Evolutionary conservation across 2,329 filamentous ascomycete species (phyloP).

Genomic region (Magnaporthiopsis rhizophila): DNA sequence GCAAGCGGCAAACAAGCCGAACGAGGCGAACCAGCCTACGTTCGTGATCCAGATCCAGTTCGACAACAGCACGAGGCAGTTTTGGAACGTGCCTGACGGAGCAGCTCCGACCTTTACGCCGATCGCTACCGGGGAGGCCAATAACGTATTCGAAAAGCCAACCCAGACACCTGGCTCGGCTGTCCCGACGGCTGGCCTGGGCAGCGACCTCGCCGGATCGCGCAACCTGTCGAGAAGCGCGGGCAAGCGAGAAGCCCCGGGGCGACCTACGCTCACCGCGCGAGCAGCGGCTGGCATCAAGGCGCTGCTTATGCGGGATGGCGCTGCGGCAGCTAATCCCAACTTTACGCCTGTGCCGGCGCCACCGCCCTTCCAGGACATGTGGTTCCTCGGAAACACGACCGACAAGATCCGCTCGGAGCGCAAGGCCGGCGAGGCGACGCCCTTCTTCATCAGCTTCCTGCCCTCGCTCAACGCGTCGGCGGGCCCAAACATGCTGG

Average conservation of each 20-base stretch:
- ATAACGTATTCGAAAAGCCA: background rate
- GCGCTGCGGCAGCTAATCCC: slow-evolving; percentile 7
- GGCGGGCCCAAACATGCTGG: slow-evolving; percentile 19
- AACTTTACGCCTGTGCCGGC: slow-evolving; percentile 44
- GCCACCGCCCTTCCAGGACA: slow-evolving; percentile 58
- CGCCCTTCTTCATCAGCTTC: slow-evolving; percentile 81
- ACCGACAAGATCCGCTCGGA: slow-evolving; percentile 63
- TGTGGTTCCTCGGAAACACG: slow-evolving; percentile 75
- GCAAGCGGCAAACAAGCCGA: slow-evolving; percentile 55
- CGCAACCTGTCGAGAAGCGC: background rate
- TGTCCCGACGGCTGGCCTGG: background rate
- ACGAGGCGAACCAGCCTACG: slow-evolving; percentile 61
- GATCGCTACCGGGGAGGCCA: slow-evolving; percentile 10
- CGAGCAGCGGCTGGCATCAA: background rate
- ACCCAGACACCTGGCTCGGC: background rate
- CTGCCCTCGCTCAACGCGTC: slow-evolving; percentile 36
- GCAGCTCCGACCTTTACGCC: slow-evolving; percentile 16
- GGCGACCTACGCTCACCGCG: background rate
- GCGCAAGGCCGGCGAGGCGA: slow-evolving; percentile 73
- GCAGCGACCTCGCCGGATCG: background rate
- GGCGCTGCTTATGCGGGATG: background rate
- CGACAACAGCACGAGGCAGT: slow-evolving; percentile 48
- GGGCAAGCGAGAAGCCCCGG: background rate
- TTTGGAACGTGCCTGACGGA: slow-evolving; percentile 40
- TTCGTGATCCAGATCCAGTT: slow-evolving; percentile 74